These are phyloP conservation scores for Cordyceps tenuipes DNA, from an alignment of 2,329 filamentous ascomycete species.

Conservation along the genomic window DNA sequence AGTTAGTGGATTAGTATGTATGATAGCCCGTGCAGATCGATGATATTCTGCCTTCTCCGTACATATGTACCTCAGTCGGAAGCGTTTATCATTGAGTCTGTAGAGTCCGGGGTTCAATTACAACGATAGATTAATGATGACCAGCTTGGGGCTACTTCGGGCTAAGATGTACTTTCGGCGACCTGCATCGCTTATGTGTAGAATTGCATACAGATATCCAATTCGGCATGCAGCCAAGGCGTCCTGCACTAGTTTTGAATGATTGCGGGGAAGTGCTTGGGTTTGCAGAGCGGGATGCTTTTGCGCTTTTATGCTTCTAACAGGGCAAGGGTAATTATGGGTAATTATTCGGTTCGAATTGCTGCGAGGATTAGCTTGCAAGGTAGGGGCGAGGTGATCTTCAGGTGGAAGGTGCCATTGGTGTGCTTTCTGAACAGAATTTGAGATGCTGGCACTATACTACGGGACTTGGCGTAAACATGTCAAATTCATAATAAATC, in stretches of 20 bases:
- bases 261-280: slow-evolving; percentile 1
- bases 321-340: background rate
- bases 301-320: background rate
- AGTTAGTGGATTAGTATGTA: too few relatives aligned
- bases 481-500: background rate
- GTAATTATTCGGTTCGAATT: background rate
- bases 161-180: background rate
- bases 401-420: slow-evolving; percentile 2
- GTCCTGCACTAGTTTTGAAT: background rate
- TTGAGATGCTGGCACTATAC: too few relatives aligned
- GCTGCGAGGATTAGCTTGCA: background rate
- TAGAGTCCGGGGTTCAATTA: background rate
- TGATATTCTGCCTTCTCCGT: too few relatives aligned
- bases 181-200: background rate
- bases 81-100: background rate
- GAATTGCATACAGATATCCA: background rate
- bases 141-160: too few relatives aligned
- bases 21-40: too few relatives aligned
- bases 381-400: background rate
- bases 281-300: too few relatives aligned
- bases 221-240: background rate
- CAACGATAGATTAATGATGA: too few relatives aligned
- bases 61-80: background rate
- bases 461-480: background rate
- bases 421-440: background rate